Conservation (phyloP, 768 basidiomycete species). For the Clitopilus passeckerianus region DNA sequence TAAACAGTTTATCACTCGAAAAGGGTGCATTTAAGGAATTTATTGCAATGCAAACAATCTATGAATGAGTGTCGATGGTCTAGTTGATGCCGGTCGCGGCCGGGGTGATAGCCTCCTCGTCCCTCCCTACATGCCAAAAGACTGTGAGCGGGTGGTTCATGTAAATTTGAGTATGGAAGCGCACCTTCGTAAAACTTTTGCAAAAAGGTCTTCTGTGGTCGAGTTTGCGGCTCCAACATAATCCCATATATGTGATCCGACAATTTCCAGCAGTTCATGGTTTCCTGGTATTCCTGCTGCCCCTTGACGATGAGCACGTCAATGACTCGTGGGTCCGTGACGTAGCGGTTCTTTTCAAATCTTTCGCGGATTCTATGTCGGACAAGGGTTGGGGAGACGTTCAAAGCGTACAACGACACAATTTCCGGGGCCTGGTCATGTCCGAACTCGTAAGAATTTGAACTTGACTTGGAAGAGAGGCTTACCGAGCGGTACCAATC, state of each 20-base stretch:
- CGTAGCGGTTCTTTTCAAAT: slow-evolving; percentile 82
- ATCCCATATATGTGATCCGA: slow-evolving; percentile 75
- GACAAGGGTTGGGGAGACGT: slow-evolving; percentile 70
- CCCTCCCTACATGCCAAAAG: slow-evolving; percentile 46
- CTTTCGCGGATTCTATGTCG: slow-evolving; percentile 79
- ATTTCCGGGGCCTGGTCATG: slow-evolving; percentile 83
- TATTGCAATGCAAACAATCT: neutral
- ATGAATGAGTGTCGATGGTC: neutral
- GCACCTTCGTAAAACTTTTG: slow-evolving; percentile 82
- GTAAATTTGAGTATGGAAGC: slow-evolving; percentile 16
- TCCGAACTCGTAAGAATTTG: slow-evolving; percentile 4
- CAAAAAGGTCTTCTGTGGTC: slow-evolving; percentile 59
- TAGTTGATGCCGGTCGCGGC: slow-evolving; percentile 54
- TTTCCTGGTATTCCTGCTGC: slow-evolving; percentile 89
- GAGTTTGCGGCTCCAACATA: slow-evolving; percentile 43
- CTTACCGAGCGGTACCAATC: slow-evolving; percentile 91
- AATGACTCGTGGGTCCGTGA: slow-evolving; percentile 77
- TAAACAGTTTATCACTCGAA: neutral
- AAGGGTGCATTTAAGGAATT: neutral
- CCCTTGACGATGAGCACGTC: slow-evolving; percentile 85
- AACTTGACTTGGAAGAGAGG: slow-evolving; percentile 14
- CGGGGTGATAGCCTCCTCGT: slow-evolving; percentile 67
- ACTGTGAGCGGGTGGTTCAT: slow-evolving; percentile 2
- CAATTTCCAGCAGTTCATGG: slow-evolving; percentile 92
- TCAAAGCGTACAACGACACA: slow-evolving; percentile 74